Base-by-base conservation (phyloP, 2,329 filamentous ascomycete species). In the Neobulgaria alba region DNA sequence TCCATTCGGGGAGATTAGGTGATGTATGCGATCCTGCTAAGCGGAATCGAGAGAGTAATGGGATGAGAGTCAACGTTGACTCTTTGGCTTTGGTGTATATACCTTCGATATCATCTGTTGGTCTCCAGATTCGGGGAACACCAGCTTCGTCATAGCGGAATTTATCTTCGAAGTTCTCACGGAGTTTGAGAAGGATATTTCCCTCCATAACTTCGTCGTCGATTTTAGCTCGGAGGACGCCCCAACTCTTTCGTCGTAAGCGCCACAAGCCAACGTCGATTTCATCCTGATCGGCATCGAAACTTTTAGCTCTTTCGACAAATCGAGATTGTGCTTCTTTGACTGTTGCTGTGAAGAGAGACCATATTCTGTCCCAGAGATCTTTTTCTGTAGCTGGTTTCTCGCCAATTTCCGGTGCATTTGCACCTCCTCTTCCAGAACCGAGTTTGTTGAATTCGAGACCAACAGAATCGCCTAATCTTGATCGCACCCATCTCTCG, bases 161-260 rank as follows among this genome's bases (percentile, higher is more conserved):
- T 65, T 95, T 95, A 67, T 98, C 92, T 65, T 98, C 92, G 53
- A 98, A 98, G 67, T 95, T 96, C 63, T 98, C 92, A 26, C 92
- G 79, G 38, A 98, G 76, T 69, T 98, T 98, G 53, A 96, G 72
- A 23, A 96, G 69, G 39, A 98, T 79, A 59, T 96, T 98, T 56
- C 90, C 90, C 66, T 96, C 92, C 79, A 94, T 94, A 59, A 95
- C 86, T 64, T 98, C 92, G 59, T 98, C 92, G 26, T 96, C 90
- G 47, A 98, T 84, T 68, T 86, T 92, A 45, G 87, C 82, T 33
- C 86, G 77, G 46, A 98, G 71, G 10, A 90, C 89, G 30, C 82
- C 82, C 92, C 92, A 98, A 47, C 86, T 92, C 71, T 96, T 96
- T 49, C 90, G 79, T 44, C 90, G 80, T 50, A 98, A 67, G 42